Evolutionary conservation across 805 yeast species (phyloP).

Genomic region (Kodamaea restingae): DNA sequence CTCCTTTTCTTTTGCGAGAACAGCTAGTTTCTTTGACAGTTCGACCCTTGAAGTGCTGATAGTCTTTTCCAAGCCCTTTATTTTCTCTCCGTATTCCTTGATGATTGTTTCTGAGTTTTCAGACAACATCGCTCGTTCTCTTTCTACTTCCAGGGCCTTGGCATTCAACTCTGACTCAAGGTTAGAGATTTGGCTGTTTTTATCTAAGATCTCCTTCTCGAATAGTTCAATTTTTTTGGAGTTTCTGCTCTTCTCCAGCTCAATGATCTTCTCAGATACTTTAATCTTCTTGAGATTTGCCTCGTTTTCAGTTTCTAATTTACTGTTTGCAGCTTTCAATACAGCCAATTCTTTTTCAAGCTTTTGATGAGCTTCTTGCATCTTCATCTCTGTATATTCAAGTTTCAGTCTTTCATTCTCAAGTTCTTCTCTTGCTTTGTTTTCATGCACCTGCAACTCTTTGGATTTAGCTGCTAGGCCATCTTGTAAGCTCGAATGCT

Average conservation of each 20-base stretch:
- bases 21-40: slow-evolving; percentile 10
- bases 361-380: not conserved
- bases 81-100: slow-evolving; percentile 46
- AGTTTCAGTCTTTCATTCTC: not conserved
- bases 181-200: slow-evolving; percentile 24
- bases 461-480: not conserved
- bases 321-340: not conserved
- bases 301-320: slow-evolving; percentile 1
- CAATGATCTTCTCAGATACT: slow-evolving; percentile 10
- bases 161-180: slow-evolving; percentile 32
- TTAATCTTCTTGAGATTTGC: slow-evolving; percentile 4
- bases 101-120: slow-evolving; percentile 49
- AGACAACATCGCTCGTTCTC: slow-evolving; percentile 44
- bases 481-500: not conserved
- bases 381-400: not conserved
- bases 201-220: slow-evolving; percentile 14
- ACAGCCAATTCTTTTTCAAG: not conserved
- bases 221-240: slow-evolving; percentile 17
- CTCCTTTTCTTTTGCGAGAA: slow-evolving; percentile 9
- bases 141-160: slow-evolving; percentile 45
- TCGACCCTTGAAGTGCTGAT: slow-evolving; percentile 13
- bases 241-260: slow-evolving; percentile 14
- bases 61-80: slow-evolving; percentile 39
- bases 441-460: not conserved
- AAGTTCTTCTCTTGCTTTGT: not conserved